Evolutionary conservation across 73 alveolate genomes (phyloP).

Genomic region (Paramecium octaurelia): DNA sequence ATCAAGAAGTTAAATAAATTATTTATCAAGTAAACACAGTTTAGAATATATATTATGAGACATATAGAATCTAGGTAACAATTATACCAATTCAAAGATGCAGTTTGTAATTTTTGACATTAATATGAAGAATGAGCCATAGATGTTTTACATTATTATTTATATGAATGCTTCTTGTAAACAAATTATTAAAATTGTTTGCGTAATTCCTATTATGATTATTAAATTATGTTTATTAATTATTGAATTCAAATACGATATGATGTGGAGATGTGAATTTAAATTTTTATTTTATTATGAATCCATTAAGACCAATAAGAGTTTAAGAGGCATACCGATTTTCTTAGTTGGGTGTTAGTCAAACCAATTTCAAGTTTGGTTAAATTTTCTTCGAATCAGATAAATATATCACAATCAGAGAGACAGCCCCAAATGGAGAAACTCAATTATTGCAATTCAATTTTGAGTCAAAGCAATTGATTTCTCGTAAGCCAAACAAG

Average conservation of each 20-base stretch:
- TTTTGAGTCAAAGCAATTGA: neutral
- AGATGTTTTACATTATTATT: too few relatives aligned
- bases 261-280: neutral
- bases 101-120: too few relatives aligned
- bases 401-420: conserved; percentile 91
- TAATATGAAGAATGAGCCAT: too few relatives aligned
- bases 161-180: too few relatives aligned
- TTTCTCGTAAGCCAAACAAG: conserved; percentile 89
- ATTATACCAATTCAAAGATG: too few relatives aligned
- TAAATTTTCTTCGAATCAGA: conserved; percentile 89
- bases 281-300: neutral
- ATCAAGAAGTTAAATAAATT: too few relatives aligned
- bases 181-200: neutral
- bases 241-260: neutral
- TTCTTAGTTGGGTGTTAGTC: conserved; percentile 77
- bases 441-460: conserved; percentile 34
- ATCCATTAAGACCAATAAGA: conserved; percentile 11
- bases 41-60: too few relatives aligned
- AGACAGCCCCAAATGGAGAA: conserved; percentile 70
- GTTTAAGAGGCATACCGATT: conserved; percentile 22
- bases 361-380: conserved; percentile 87
- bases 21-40: too few relatives aligned
- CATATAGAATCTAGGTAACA: too few relatives aligned
- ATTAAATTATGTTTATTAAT: neutral
- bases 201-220: neutral